These are phyloP conservation scores for Spergularia marina DNA, from an alignment of 148 eudicot genomes.

Conservation along the genomic window DNA sequence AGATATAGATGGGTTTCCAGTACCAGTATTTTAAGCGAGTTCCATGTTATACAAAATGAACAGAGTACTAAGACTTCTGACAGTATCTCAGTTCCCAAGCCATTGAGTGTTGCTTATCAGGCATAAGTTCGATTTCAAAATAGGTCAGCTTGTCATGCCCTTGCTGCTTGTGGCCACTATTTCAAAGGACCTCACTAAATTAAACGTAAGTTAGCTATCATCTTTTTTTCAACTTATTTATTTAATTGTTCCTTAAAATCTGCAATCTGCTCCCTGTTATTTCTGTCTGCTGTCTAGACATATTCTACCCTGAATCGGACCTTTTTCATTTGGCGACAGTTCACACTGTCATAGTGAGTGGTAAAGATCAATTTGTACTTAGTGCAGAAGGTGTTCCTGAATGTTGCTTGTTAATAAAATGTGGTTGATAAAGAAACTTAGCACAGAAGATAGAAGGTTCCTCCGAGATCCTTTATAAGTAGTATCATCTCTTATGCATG, in stretches of 20 bases:
- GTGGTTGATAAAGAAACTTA: not conserved
- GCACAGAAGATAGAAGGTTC: not conserved
- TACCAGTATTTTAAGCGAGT: slow-evolving; percentile 34
- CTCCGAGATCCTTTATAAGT: not conserved
- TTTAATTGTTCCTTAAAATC: not conserved
- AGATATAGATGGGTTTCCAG: slow-evolving; percentile 54
- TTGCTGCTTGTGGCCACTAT: not conserved
- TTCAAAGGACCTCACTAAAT: slow-evolving; percentile 7
- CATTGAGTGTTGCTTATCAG: slow-evolving; percentile 33
- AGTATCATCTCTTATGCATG: not conserved
- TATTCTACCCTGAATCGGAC: slow-evolving; percentile 4
- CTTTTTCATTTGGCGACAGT: not conserved
- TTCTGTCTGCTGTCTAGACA: not conserved
- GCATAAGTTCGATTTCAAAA: slow-evolving; percentile 19
- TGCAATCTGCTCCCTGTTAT: not conserved
- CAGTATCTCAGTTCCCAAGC: slow-evolving; percentile 29
- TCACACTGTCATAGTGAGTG: not conserved
- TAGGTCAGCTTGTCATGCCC: not conserved
- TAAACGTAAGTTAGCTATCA: slow-evolving; percentile 20
- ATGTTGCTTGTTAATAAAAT: not conserved
- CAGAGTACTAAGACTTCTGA: slow-evolving; percentile 20
- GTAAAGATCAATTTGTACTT: not conserved
- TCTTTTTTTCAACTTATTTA: not conserved
- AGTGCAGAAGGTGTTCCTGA: not conserved
- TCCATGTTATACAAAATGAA: slow-evolving; percentile 22